Evolutionary conservation across 345 rosid species (phyloP).

Genomic region (Hypericum androsaemum): DNA sequence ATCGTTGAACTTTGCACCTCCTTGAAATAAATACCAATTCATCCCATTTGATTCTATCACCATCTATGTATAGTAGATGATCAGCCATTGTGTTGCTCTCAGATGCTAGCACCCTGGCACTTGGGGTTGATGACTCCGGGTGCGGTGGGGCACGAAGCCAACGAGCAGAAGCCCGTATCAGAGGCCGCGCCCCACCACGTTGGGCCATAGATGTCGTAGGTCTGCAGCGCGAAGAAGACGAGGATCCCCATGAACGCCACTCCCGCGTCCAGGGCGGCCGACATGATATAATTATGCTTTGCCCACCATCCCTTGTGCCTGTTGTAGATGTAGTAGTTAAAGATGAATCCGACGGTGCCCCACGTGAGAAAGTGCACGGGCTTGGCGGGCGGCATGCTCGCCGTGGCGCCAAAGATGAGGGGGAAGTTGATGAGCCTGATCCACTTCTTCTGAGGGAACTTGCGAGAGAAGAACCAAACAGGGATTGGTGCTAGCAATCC

Average conservation of each 20-base stretch:
- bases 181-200: background rate
- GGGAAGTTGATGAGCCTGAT: background rate
- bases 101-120: too few species aligned
- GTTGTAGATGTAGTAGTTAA: conserved; percentile 2
- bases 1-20: too few species aligned
- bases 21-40: too few species aligned
- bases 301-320: conserved; percentile 6
- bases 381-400: conserved; percentile 2
- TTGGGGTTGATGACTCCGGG: too few species aligned
- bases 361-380: background rate
- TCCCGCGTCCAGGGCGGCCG: conserved; percentile 1
- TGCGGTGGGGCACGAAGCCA: too few species aligned
- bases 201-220: background rate
- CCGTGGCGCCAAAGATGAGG: background rate
- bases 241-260: background rate
- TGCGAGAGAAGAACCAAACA: background rate
- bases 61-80: too few species aligned
- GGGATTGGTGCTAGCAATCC: background rate
- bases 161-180: too few species aligned
- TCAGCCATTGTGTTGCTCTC: too few species aligned
- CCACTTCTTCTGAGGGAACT: conserved; percentile 1
- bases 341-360: background rate
- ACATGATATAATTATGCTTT: background rate
- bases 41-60: too few species aligned
- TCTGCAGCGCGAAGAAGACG: background rate